phyloP scores from a whole-genome alignment of 1,284 basidiomycete species.

The Mycosarcoma maydis region DNA sequence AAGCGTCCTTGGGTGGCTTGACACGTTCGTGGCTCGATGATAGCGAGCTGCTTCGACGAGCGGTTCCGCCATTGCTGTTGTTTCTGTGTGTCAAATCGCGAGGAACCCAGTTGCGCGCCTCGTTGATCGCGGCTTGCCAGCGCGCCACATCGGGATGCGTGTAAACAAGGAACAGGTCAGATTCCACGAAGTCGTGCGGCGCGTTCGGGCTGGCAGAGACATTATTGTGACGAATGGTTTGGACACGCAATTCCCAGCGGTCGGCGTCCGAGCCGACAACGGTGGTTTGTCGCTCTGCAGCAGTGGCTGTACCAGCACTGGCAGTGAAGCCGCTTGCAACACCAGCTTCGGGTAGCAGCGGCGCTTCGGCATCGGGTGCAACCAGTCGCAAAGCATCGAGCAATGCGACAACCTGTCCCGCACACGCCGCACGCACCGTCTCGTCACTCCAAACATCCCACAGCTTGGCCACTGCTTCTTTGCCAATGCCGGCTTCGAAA shows the following conservation, averaged over 20 bases:
- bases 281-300: conserved; percentile 13
- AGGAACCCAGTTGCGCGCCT: conserved; percentile 40
- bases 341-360: not conserved
- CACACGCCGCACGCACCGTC: conserved; percentile 32
- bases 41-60: not conserved
- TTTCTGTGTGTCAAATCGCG: conserved; percentile 16
- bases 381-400: conserved; percentile 38
- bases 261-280: conserved; percentile 22
- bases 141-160: conserved; percentile 15
- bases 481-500: conserved; percentile 6
- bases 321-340: conserved; percentile 5
- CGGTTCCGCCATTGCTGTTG: not conserved
- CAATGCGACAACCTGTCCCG: conserved; percentile 16
- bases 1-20: conserved; percentile 16
- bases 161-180: conserved; percentile 44
- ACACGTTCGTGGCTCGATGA: conserved; percentile 1
- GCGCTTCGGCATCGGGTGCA: conserved; percentile 10
- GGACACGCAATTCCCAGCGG: conserved; percentile 38
- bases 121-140: conserved; percentile 34
- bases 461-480: conserved; percentile 31
- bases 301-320: not conserved
- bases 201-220: conserved; percentile 5
- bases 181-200: conserved; percentile 31
- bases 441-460: conserved; percentile 46
- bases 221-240: conserved; percentile 27